Base-by-base conservation (phyloP, 768 basidiomycete genomes). In the Cystobasidium onofrii region DNA sequence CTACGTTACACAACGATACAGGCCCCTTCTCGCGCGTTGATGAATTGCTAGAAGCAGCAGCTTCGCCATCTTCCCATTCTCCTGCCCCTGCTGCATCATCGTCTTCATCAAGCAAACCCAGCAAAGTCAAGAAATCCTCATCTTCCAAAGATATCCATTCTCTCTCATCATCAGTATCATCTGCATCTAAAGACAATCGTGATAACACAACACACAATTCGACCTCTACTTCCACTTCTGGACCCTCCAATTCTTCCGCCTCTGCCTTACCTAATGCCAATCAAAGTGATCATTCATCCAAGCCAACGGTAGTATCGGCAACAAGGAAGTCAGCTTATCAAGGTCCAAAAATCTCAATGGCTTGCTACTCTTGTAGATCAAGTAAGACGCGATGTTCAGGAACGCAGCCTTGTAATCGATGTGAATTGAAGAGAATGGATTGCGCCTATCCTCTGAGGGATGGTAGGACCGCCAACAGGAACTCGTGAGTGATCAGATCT, bases 331-430 rank as follows among this genome's bases (percentile, higher is more conserved):
- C 57, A 29, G 57, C 57, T 6, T 60, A 60, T 29, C 57, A 60
- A 60, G 57, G 57, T 7, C 57, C 57, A 27, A 60, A 60, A 60
- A 60, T 60, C 27, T 60, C 57, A 25, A 60, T 60, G 57, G 57
- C 57, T 9, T 60, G 57, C 33, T 60, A 60, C 20, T 60, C 57
- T 60, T 60, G 57, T 29, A 27, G 57, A 34, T 29, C 57, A 29
- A 60, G 57, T 60, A 60, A 60, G 20, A 60, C 57, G 10, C 27
- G 57, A 29, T 60, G 57, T 20, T 60, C 57, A 13, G 57, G 57
- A 29, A 60, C 57, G 4, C 33, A 27, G 31, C 57, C 57, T 60
- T 60, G 57, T 29, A 60, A 60, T 27, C 10, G 57, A 29, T 60
- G 57, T 60, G 57, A 60, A 2, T 60, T 60, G 27, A 60, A 60